A percentile compares a stretch with the other conserved stretches of the same genome.
These are phyloP conservation scores for Polyporus tsugae DNA, from an alignment of 1,284 basidiomycete genomes.

Conservation along the genomic window DNA sequence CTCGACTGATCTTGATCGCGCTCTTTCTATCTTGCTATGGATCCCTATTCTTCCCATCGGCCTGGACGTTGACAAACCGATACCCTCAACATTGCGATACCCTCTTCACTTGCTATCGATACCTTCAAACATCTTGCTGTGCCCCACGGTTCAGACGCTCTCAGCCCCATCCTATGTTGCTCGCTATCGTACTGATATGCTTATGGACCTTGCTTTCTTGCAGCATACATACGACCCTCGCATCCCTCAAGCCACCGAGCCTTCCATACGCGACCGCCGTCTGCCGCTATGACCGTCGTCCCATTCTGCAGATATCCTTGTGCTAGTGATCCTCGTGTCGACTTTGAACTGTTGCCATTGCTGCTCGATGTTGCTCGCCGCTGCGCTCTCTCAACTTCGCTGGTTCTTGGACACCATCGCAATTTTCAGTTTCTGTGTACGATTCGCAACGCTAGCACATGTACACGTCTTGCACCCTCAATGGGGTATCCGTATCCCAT, in stretches of 20 bases:
- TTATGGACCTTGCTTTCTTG: not conserved
- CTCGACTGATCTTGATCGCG: not conserved
- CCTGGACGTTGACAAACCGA: not conserved
- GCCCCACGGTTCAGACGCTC: not conserved
- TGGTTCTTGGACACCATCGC: not conserved
- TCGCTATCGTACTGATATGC: conserved; percentile 5
- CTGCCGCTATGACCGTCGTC: not conserved
- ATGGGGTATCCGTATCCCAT: not conserved
- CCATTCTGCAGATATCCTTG: not conserved
- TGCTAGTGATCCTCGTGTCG: not conserved
- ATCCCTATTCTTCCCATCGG: not conserved
- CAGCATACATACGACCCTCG: not conserved
- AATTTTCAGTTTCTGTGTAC: not conserved
- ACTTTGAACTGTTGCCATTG: not conserved
- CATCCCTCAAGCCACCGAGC: not conserved
- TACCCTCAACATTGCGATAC: not conserved
- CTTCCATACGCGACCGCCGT: not conserved
- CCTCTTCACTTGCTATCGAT: not conserved
- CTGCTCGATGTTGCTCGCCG: not conserved
- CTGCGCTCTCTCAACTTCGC: not conserved
- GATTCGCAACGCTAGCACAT: not conserved
- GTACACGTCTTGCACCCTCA: not conserved
- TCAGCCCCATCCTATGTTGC: not conserved
- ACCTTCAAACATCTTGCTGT: not conserved
- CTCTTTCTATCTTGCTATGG: not conserved